Evolutionary conservation across 2,329 filamentous ascomycete species (phyloP), one percentile per base, ranked within the genome.

Genomic region (Venturia aucupariae): DNA sequence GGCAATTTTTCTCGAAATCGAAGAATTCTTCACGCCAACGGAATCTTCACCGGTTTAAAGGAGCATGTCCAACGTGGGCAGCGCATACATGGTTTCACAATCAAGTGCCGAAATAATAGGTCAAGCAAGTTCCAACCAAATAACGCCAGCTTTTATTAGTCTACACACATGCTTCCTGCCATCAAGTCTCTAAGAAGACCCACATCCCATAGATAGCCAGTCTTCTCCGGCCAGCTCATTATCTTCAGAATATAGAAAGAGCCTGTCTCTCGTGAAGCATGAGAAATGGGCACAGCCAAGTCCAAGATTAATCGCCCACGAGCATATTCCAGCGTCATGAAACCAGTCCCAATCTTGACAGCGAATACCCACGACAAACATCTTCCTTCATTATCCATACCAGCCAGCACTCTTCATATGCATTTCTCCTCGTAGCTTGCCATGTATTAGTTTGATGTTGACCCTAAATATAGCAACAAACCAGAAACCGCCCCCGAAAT

Each of bases 281-380:
- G 27, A 57, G 30, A 38, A 35, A 11, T 8, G 19, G 15, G 17
- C 51, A 57, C 17, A n/a, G 17, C 17, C 30, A 57, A 24, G n/a
- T 35, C 51, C 51, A 35, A 57, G 17, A 8, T 13, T 15, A n/a
- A 27, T 11, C 15, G 61, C 42, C 22, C 54, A 66, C 38, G 65
- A 66, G 63, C 65, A 57, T 66, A 51, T 66, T 65, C 61, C 65
- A 66, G 65, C 65, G 55, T 65, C 65, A 57, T 65, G 38, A 59
- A n/a, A 22, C 38, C 51, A 13, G 51, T 59, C 51, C 4, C 17
- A 17, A 32, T 32, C 32, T 59, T 15, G 30, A 35, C 24, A 24
- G 19, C 13, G 8, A 35, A 3, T 57, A 13, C 32, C 32, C 1
- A n/a, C 24, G 11, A 38, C 30, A 24, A 57, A n/a, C 15, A 22